phyloP scores from a whole-genome alignment of 2,329 filamentous ascomycete genomes.

The Blumeria hordei region DNA sequence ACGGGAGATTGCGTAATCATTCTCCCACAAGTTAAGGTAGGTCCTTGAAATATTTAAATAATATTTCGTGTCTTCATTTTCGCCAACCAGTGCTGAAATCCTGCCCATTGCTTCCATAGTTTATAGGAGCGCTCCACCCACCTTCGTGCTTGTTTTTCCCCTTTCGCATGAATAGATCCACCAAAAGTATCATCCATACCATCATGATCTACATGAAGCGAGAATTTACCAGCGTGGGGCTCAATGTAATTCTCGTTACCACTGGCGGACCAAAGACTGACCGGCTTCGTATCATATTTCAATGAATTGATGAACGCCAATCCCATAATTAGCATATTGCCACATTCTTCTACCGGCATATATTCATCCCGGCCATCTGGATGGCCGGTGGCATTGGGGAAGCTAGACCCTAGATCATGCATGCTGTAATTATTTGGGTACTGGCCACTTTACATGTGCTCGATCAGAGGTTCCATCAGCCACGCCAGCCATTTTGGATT shows the following conservation, averaged over 20 bases:
- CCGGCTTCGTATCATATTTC: slow-evolving; percentile 31
- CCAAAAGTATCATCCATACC: slow-evolving; percentile 39
- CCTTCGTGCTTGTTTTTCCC: slow-evolving; percentile 30
- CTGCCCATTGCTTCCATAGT: slow-evolving; percentile 46
- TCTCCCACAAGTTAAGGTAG: no score
- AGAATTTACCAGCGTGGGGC: slow-evolving; percentile 9
- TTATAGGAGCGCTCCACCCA: slow-evolving; percentile 38
- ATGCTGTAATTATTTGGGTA: slow-evolving; percentile 66
- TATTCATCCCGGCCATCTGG: slow-evolving; percentile 36
- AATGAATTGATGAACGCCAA: slow-evolving; percentile 55
- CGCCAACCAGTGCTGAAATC: slow-evolving; percentile 32
- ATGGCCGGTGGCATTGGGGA: no score
- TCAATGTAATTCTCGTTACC: slow-evolving; percentile 18
- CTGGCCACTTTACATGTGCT: slow-evolving; percentile 60
- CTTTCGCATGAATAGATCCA: slow-evolving; percentile 22
- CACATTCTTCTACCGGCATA: slow-evolving; percentile 43
- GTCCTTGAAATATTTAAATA: slow-evolving; percentile 35
- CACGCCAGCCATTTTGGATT: slow-evolving; percentile 63
- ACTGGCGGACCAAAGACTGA: no score
- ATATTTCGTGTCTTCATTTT: slow-evolving; percentile 28
- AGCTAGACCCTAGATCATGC: slow-evolving; percentile 50
- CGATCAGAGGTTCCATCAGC: slow-evolving; percentile 53
- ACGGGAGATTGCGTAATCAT: slow-evolving; percentile 35
- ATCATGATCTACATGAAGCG: slow-evolving; percentile 20
- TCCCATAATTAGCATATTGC: slow-evolving; percentile 47